A percentile compares a stretch with the other conserved stretches of the same genome.
Evolutionary conservation across 805 yeast genomes (phyloP).

Genomic region (Lachancea quebecensis): DNA sequence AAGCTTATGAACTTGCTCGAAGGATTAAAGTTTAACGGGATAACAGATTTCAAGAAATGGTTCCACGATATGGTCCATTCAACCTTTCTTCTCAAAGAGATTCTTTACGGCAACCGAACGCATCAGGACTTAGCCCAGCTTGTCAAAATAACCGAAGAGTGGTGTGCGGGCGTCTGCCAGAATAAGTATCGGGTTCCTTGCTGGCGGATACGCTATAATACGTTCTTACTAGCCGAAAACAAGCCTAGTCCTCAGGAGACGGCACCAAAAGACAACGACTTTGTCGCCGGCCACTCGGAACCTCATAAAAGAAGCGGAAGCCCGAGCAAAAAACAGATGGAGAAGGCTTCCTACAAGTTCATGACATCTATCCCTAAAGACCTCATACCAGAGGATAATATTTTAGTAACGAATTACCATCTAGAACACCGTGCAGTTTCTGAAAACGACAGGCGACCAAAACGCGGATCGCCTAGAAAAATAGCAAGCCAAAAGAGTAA

Average conservation of each 20-base stretch:
- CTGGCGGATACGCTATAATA: slow-evolving; percentile 23
- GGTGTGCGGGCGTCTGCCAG: slow-evolving; percentile 8
- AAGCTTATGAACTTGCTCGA: slow-evolving; percentile 8
- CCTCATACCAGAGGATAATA: slow-evolving; percentile 15
- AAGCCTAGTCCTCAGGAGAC: neutral
- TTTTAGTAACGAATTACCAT: slow-evolving; percentile 11
- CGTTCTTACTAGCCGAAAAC: slow-evolving; percentile 11
- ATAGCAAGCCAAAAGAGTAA: slow-evolving; percentile 20
- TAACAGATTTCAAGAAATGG: slow-evolving; percentile 24
- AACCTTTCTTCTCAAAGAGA: slow-evolving; percentile 20
- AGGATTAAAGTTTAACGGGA: slow-evolving; percentile 5
- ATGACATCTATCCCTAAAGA: slow-evolving; percentile 20
- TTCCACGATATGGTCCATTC: slow-evolving; percentile 23
- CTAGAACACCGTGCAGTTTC: slow-evolving; percentile 2
- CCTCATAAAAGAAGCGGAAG: slow-evolving; percentile 5
- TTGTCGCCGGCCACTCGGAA: too few species aligned
- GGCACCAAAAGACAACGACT: neutral
- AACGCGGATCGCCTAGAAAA: slow-evolving; percentile 9
- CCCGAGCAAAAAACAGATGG: slow-evolving; percentile 17
- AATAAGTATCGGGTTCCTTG: slow-evolving; percentile 9
- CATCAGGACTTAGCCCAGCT: slow-evolving; percentile 2
- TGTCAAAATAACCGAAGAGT: slow-evolving; percentile 20
- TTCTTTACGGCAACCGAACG: slow-evolving; percentile 7
- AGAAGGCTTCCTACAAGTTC: slow-evolving; percentile 11
- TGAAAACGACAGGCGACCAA: neutral